Percentiles rank a stretch among this genome's conserved stretches.
Conservation (phyloP, 2,329 filamentous ascomycete genomes). For the Ophiostoma ips region DNA sequence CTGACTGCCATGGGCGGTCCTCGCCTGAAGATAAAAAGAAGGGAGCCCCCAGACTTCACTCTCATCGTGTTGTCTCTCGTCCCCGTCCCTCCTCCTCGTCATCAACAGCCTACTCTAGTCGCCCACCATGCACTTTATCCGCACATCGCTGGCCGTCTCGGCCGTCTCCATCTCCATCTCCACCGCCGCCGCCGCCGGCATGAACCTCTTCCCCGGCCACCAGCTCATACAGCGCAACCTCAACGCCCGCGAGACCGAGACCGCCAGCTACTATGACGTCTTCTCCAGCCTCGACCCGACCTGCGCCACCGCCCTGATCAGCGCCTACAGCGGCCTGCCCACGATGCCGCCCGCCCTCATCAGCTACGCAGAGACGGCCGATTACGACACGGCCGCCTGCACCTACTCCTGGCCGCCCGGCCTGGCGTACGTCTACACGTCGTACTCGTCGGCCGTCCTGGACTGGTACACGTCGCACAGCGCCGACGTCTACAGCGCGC, state of each 20-base stretch:
- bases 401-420: background rate
- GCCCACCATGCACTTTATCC: background rate
- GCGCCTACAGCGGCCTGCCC: conserved; percentile 15
- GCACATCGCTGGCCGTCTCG: conserved; percentile 13
- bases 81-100: too few species aligned
- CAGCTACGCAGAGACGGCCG: conserved; percentile 10
- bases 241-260: conserved; percentile 16
- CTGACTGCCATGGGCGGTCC: too few species aligned
- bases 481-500: conserved; percentile 13
- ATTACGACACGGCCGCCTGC: background rate
- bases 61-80: background rate
- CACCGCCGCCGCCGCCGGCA: conserved; percentile 7
- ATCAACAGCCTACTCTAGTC: background rate
- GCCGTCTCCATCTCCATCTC: conserved; percentile 10
- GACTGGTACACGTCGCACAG: conserved; percentile 17
- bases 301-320: conserved; percentile 14
- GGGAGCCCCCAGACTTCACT: too few species aligned
- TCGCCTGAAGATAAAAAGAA: too few species aligned
- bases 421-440: conserved; percentile 12
- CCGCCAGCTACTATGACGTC: conserved; percentile 1
- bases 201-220: conserved; percentile 12
- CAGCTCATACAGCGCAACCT: conserved; percentile 12
- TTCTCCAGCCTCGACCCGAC: background rate
- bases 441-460: conserved; percentile 14
- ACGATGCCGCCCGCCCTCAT: conserved; percentile 15